Evolutionary conservation across 2,329 filamentous ascomycete genomes (phyloP).

Genomic region (Fusarium piperis): DNA sequence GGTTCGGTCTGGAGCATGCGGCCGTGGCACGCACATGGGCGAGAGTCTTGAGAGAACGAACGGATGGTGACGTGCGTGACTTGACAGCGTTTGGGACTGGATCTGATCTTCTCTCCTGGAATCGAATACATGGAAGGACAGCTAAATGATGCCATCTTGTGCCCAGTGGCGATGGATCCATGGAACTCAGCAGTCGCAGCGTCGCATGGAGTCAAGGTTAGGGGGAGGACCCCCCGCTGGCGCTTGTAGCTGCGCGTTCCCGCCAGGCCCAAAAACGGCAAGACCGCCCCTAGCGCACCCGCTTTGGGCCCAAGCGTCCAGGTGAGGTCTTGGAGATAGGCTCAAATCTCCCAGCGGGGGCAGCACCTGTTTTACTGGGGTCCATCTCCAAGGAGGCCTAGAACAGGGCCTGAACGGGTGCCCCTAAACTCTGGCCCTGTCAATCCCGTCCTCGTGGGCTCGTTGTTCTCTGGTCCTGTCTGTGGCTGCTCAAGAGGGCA

Average conservation of each 20-base stretch:
- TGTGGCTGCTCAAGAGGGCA: not conserved
- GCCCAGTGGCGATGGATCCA: not conserved
- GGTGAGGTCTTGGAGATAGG: slow-evolving; percentile 3
- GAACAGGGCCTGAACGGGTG: slow-evolving; percentile 1
- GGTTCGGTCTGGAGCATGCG: slow-evolving; percentile 10
- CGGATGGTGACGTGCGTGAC: not conserved
- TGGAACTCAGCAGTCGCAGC: slow-evolving; percentile 14
- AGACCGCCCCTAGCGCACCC: slow-evolving; percentile 36
- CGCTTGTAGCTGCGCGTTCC: slow-evolving; percentile 12
- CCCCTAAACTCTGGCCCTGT: not conserved
- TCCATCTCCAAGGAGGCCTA: slow-evolving; percentile 14
- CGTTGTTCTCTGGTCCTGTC: not conserved
- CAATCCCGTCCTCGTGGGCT: slow-evolving; percentile 4
- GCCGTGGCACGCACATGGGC: slow-evolving; percentile 31
- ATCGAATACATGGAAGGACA: not conserved
- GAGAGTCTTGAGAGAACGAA: not conserved
- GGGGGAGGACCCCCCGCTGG: slow-evolving; percentile 3
- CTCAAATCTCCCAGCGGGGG: slow-evolving; percentile 8
- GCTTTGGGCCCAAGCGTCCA: slow-evolving; percentile 37
- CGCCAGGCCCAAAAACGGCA: slow-evolving; percentile 37
- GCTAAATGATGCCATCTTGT: not conserved
- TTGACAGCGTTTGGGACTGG: not conserved
- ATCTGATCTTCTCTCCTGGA: not conserved
- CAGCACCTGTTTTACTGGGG: slow-evolving; percentile 13
- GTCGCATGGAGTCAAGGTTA: not conserved